These are phyloP conservation scores for Mariannaea sp. DNA, from an alignment of 2,329 filamentous ascomycete genomes.

Conservation along the genomic window DNA sequence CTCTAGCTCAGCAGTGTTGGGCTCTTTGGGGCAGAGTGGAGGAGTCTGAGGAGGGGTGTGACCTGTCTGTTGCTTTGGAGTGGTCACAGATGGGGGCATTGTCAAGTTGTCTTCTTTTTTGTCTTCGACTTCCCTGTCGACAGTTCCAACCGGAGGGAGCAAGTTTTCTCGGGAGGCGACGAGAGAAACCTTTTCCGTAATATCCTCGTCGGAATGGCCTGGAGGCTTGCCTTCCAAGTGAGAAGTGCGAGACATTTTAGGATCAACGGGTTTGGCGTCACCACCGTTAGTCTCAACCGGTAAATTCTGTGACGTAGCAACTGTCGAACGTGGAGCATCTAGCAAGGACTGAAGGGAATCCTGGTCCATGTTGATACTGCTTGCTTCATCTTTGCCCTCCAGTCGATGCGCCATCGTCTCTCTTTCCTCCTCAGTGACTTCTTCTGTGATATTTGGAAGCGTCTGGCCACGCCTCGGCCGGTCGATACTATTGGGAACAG, in stretches of 20 bases:
- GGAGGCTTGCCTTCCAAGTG: neutral
- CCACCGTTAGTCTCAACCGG: neutral
- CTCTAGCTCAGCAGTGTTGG: conserved; percentile 14
- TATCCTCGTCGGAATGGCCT: neutral
- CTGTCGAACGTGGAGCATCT: neutral
- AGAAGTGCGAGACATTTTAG: neutral
- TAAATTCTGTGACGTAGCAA: neutral
- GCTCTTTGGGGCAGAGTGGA: conserved; percentile 3
- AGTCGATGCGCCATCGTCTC: neutral
- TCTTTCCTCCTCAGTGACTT: neutral
- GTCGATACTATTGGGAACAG: neutral
- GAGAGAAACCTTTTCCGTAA: neutral
- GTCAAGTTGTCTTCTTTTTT: neutral
- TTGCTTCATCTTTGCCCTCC: neutral
- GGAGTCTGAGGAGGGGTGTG: neutral
- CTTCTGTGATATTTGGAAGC: neutral
- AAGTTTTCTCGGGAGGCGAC: neutral
- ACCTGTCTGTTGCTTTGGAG: neutral
- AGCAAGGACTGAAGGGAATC: conserved; percentile 10
- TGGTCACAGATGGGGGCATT: neutral
- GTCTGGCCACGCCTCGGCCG: neutral
- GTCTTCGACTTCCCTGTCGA: neutral
- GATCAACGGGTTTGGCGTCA: neutral
- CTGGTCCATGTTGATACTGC: conserved; percentile 1
- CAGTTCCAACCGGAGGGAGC: neutral